A percentile compares a stretch with the other conserved stretches of the same genome.
Evolutionary conservation across 2,329 filamentous ascomycete species (phyloP).

Genomic region (Penicillium sp.): DNA sequence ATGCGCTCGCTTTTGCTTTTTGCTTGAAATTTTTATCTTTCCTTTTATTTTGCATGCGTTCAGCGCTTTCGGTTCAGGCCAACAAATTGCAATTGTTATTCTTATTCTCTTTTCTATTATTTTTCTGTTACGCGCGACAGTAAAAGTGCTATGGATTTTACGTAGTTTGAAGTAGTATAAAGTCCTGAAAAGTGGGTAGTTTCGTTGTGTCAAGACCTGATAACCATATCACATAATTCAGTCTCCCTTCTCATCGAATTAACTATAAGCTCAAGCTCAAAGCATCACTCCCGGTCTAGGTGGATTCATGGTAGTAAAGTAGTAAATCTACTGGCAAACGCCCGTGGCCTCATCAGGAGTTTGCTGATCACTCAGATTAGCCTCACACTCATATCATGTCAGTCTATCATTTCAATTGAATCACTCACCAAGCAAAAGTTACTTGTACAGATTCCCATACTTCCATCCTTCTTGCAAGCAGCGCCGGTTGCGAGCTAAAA

Average conservation of each 20-base stretch:
- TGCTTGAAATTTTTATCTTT: not conserved
- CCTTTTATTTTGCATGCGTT: not conserved
- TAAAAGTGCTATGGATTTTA: not conserved
- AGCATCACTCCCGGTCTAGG: too few species aligned
- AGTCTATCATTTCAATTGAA: not conserved
- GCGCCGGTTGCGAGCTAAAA: not conserved
- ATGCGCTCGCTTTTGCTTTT: not conserved
- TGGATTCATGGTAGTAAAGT: too few species aligned
- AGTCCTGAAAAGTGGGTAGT: not conserved
- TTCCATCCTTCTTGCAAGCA: conserved; percentile 3
- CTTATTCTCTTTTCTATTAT: too few species aligned
- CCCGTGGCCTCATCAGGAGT: not conserved
- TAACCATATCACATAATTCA: not conserved
- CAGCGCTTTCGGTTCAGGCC: not conserved
- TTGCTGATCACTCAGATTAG: not conserved
- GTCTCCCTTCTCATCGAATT: not conserved
- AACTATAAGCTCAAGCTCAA: not conserved
- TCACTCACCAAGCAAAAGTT: conserved; percentile 4
- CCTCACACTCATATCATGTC: not conserved
- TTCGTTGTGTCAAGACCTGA: not conserved
- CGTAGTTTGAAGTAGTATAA: not conserved
- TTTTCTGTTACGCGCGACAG: not conserved
- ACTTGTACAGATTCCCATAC: conserved; percentile 4
- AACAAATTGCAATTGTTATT: not conserved
- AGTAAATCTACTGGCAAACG: not conserved